Base-by-base conservation (phyloP, 2,329 filamentous ascomycete species). In the Diaporthe aspalathi region DNA sequence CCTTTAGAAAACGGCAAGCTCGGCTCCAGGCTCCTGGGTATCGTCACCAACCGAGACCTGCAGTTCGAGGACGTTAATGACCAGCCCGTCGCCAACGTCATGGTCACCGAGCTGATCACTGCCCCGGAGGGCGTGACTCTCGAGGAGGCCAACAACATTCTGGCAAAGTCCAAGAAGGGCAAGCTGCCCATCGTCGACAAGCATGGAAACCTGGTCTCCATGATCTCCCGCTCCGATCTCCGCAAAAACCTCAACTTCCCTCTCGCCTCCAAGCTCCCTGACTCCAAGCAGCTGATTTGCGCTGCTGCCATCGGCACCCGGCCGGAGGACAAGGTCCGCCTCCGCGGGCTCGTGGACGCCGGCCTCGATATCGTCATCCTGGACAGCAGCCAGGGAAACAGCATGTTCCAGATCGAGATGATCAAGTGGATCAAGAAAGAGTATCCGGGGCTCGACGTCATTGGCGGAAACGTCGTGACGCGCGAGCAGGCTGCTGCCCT, bases 161-260 rank as follows among this genome's bases (percentile, higher is more conserved):
- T 99, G 67, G 93, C 94, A 80, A 91, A 93, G 85, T 98, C 95
- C 73, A 98, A 97, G 90, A 99, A 99, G 89, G 96, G 96, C 84
- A 98, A 98, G 87, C 90, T 98, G 72, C 95, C 95, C 73, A 97
- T 97, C 73, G 91, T 97, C 63, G 95, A 98, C 83, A 86, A 90
- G 79, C 84, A 91, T 66, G 92, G 91, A 80, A 97, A 97, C 85
- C 89, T 97, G 62, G 90, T 97, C 74, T 97, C 96, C 76, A 92
- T 97, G 87, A 92, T 98, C 81, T 95, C 93, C 74, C 91, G 96
- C 78, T 97, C 95, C 78, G 96, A 99, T 84, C 86, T 99, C 84
- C 98, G 95, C 87, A 99, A 99, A 90, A 99, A 99, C 86, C 89
- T 97, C 74, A 92, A 98, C 85, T 99, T 97, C 85, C 96, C 96